Evolutionary conservation across 2,329 filamentous ascomycete species (phyloP), one percentile per base, ranked within the genome.

Genomic region (Clonostachys sp.): DNA sequence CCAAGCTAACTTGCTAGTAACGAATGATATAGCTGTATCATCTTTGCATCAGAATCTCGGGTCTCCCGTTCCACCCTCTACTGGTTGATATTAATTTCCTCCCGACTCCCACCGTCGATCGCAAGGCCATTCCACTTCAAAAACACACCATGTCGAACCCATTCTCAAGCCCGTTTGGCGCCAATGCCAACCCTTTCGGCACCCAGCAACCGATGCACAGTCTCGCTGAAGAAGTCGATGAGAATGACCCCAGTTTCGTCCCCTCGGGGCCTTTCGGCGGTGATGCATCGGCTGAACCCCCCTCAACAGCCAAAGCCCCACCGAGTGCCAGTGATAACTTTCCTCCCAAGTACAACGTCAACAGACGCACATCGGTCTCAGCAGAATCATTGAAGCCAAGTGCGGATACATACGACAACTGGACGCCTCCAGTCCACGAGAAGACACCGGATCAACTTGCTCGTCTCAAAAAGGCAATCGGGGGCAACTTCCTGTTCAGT

Each of bases 371-470:
- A 38, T 97, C 94, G 5, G 94, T 99, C 46, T 97, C 94, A 39
- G 94, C 94, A 45, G 94, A 99, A 70, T 96, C 92, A 2, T 78
- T 97, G 61, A 95, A 96, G 67, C 94, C 94, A 16, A 88, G 85
- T 44, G 84, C 87, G 34, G 86, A 91, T 50, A 82, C 83, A 48
- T 86, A 89, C 59, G 90, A 94, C 65, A 94, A 89, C 67, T 99
- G 92, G 91, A 80, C 84, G 33, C 90, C 94, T 9, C 94, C 94
- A 3, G 81, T 81, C 58, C 90, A 94, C 64, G 80, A 84, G 53
- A 99, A 99, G 75, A 82, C 87, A 0, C 61, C 77, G 1, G 91
- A 96, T 13, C 94, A 97, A 71, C 68, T 95, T 42, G 72, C 77
- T 16, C 86, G 94, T 48, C 78, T 99, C 51, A 87, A 86, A 66